Conservation (phyloP, 441 rosid genomes). For the Populus hybrid region DNA sequence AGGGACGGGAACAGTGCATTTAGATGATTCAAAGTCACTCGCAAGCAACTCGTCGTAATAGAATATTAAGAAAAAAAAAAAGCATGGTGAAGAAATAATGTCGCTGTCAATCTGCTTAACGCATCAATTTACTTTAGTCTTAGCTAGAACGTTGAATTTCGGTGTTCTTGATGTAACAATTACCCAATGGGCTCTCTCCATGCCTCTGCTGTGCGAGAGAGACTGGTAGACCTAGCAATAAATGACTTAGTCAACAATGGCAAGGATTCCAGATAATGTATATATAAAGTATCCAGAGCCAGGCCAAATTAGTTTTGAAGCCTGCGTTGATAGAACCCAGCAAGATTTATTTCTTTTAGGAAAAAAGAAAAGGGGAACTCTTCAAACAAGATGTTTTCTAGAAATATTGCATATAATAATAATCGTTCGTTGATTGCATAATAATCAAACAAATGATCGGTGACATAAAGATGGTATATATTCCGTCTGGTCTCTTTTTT, state of each 20-base stretch:
- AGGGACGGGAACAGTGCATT: slow-evolving; percentile 8
- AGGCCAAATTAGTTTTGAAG: background rate
- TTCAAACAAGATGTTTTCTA: too few relatives aligned
- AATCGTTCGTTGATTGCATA: too few relatives aligned
- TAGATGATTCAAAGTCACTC: background rate
- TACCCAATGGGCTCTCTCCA: slow-evolving; percentile 1
- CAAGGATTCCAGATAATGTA: background rate
- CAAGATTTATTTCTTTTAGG: too few relatives aligned
- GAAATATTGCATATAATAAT: too few relatives aligned
- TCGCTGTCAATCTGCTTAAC: slow-evolving; percentile 37
- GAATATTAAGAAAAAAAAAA: too few relatives aligned
- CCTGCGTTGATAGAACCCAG: too few relatives aligned
- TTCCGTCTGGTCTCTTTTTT: too few relatives aligned
- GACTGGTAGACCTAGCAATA: background rate
- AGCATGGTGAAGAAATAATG: slow-evolving; percentile 4
- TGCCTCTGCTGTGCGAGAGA: background rate
- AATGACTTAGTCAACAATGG: slow-evolving; percentile 32
- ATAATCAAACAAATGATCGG: too few relatives aligned
- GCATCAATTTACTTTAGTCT: slow-evolving; percentile 27
- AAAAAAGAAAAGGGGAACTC: too few relatives aligned
- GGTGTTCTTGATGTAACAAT: slow-evolving; percentile 3
- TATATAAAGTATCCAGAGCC: background rate
- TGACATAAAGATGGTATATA: too few relatives aligned
- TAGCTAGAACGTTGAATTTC: background rate
- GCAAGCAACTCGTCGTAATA: too few relatives aligned